Evolutionary conservation across 2,329 filamentous ascomycete genomes (phyloP), one percentile per base, ranked within the genome.

Genomic region (Anthostomella pinea): DNA sequence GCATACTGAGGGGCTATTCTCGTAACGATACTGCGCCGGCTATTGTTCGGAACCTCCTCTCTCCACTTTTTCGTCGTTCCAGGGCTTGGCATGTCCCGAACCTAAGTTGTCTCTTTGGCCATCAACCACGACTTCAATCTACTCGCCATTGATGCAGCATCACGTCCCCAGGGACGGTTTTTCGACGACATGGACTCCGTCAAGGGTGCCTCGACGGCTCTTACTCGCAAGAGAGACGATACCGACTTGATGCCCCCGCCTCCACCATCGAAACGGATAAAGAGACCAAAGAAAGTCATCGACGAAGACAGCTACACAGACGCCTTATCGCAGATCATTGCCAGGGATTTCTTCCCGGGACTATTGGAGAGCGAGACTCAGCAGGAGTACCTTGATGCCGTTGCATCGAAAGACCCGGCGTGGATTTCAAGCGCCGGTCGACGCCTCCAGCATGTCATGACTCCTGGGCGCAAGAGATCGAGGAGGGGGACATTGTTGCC

Each of bases 221-320:
- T 93, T 41, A 69, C 81, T 35, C 77, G 76, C 38, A 89, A 88
- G 66, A 70, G 73, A 38, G 61, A 64, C 25, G 82, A 87, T 40
- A 75, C 69, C 17, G 80, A 85, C 37, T 68, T 94, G 35, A 97
- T 96, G 89, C 85, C 87, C 11, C 89, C 90, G 8, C 90, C 91
- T 5, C 87, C 89, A 4, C 75, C 81, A 0, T 72, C 82, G 26
- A 97, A 95, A 63, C 84, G 88, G 40, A 95, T 96, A 57, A 96
- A 96, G 65, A 79, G 93, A 34, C 93, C 93, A 0, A 81, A 83
- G 45, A 85, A 84, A 45, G 81, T 96, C 18, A 77, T 98, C 18
- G 88, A 95, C 61, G 93, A 98, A 71, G 91, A 98, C 51, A 81
- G 85, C 35, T 98, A 98, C 63, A 93, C 88, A 2, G 81, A 89